These are phyloP conservation scores for Rhizopogon vesiculosus DNA, from an alignment of 768 basidiomycete species.

Conservation along the genomic window DNA sequence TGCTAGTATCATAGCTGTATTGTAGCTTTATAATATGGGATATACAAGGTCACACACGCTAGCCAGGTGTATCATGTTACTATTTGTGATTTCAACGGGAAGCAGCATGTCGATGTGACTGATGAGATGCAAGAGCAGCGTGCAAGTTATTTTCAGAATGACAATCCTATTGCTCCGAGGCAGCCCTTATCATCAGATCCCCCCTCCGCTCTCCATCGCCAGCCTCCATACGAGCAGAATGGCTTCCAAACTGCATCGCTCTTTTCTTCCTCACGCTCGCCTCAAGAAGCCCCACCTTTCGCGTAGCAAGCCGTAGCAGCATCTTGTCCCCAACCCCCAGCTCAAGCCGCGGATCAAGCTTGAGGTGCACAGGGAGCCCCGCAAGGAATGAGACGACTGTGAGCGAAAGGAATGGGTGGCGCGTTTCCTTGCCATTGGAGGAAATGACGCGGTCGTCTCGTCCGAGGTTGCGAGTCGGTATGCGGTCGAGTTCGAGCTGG, in stretches of 20 bases:
- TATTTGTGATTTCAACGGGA: not conserved
- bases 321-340: slow-evolving; percentile 89
- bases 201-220: slow-evolving; percentile 52
- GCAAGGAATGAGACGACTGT: slow-evolving; percentile 75
- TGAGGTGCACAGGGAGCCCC: slow-evolving; percentile 71
- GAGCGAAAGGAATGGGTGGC: slow-evolving; percentile 88
- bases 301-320: slow-evolving; percentile 67
- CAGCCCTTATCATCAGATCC: slow-evolving; percentile 28
- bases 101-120: not conserved
- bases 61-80: not conserved
- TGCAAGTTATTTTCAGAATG: not conserved
- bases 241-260: slow-evolving; percentile 96
- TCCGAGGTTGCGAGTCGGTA: slow-evolving; percentile 86
- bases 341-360: slow-evolving; percentile 71
- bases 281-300: slow-evolving; percentile 67
- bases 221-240: slow-evolving; percentile 76
- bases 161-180: not conserved
- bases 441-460: slow-evolving; percentile 94
- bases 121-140: not conserved
- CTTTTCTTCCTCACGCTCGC: slow-evolving; percentile 80
- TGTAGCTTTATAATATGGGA: not conserved
- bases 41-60: not conserved
- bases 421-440: slow-evolving; percentile 85
- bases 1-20: not conserved
- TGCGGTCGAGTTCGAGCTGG: slow-evolving; percentile 83